Conservation (phyloP, 106 monocot species). For the Acorus gramineus region DNA sequence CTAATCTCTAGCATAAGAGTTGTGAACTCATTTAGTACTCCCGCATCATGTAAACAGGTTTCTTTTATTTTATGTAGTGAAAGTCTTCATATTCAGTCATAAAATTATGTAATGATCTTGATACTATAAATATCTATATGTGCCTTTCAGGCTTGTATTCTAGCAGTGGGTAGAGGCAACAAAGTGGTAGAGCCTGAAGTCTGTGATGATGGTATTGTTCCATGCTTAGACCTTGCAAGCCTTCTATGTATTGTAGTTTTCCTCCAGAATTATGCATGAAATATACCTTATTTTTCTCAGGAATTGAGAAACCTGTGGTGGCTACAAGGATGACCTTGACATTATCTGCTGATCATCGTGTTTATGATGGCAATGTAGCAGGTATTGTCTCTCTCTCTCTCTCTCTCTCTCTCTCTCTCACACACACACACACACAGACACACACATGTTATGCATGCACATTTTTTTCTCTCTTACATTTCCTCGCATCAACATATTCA, state of each 20-base stretch:
- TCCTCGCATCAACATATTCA: constrained; percentile 16
- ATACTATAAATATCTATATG: background rate
- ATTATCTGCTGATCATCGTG: constrained; percentile 89
- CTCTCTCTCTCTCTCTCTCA: background rate
- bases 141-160: constrained; percentile 67
- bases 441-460: background rate
- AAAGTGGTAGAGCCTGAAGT: constrained; percentile 56
- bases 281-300: constrained; percentile 20
- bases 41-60: background rate
- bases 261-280: background rate
- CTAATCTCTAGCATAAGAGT: too few relatives aligned
- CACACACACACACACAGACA: background rate
- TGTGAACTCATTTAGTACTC: too few relatives aligned
- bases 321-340: constrained; percentile 89
- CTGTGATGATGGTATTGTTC: constrained; percentile 57
- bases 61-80: background rate
- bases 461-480: background rate
- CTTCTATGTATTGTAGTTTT: background rate
- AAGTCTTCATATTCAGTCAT: too few relatives aligned
- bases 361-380: constrained; percentile 59
- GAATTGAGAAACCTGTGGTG: constrained; percentile 57
- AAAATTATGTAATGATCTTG: too few relatives aligned
- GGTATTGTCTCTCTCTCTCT: constrained; percentile 21
- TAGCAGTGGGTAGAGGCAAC: constrained; percentile 87
- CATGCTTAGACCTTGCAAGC: background rate